Evolutionary conservation across 2,329 filamentous ascomycete genomes (phyloP).

Genomic region (Chrysoporthe deuterocubensis): DNA sequence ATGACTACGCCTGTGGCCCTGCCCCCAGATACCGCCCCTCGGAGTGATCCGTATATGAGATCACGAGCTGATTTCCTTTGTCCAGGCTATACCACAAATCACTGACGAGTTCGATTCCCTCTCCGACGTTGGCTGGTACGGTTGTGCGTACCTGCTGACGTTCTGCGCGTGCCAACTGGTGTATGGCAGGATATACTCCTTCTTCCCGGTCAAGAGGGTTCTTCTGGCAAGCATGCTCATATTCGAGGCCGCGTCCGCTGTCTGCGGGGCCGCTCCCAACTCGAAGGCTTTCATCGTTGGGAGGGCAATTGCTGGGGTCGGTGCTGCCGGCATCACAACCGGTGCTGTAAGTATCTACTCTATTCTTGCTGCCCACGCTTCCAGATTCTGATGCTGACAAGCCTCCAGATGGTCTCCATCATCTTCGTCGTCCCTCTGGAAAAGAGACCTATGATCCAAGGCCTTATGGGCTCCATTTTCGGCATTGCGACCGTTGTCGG

Average conservation of each 20-base stretch:
- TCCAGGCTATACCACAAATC: conserved; percentile 31
- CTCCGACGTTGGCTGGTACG: conserved; percentile 34
- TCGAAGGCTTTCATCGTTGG: conserved; percentile 36
- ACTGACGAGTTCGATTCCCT: conserved; percentile 36
- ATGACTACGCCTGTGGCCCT: neutral
- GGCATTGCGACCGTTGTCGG: conserved; percentile 19
- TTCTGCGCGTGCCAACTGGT: conserved; percentile 33
- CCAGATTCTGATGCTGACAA: neutral
- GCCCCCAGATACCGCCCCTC: too few relatives aligned
- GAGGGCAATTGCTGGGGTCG: conserved; percentile 34
- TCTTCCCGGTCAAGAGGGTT: conserved; percentile 31
- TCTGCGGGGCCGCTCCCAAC: conserved; percentile 35
- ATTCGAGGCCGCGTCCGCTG: conserved; percentile 32
- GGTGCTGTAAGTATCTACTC: conserved; percentile 29
- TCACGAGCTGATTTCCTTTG: neutral
- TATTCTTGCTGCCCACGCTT: neutral
- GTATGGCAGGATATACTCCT: conserved; percentile 34
- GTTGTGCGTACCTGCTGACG: conserved; percentile 33
- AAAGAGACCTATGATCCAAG: conserved; percentile 12
- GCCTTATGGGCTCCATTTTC: conserved; percentile 11
- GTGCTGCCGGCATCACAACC: conserved; percentile 34
- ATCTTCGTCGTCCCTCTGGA: conserved; percentile 5
- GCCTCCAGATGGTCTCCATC: conserved; percentile 11
- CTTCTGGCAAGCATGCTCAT: conserved; percentile 23
- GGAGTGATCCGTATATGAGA: neutral